Evolutionary conservation across 495 filamentous ascomycete genomes (phyloP), one percentile per base, ranked within the genome.

Genomic region (Penicillium pulvis): DNA sequence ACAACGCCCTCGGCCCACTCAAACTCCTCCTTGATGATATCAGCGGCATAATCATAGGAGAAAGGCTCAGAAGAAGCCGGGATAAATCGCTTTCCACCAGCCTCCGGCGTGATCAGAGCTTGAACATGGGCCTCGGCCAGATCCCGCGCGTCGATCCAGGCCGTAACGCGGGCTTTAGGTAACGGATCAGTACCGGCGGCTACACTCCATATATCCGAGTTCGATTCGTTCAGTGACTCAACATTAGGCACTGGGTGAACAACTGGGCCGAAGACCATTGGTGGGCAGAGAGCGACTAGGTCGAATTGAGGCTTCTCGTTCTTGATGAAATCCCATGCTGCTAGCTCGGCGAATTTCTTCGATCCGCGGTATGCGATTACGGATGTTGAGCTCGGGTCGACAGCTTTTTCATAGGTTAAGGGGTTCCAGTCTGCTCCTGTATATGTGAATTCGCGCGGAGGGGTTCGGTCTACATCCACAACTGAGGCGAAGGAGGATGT

Each of bases 401-500:
- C 67, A 1, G 88, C 79, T 53, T 85, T 75, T 62, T 85, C 83
- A 39, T 81, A 69, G 11, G 86, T 88, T 1, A 87, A 77, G 0
- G 90, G 89, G 75, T 91, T 93, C 90, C 90, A 94, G 65, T 91
- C 84, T 1, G 71, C 71, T 53, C 88, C 87, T 51, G 76, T 76
- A 69, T 88, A 91, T 9, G 71, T 79, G 61, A 84, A 80, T 8
- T 68, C 76, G 0, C 75, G 68, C 43, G 63, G 64, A 20, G 62
- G 64, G 20, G 70, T 77, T 57, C 75, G 75, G 52, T 51, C 52
- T 2, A 71, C 70, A 55, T 85, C 64, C 33, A 88, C 35, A 59
- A 91, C 84, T 42, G 87, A 72, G 6, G 90, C 90, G 73, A 91
- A 92, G 4, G 87, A 90, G 23, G 83, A 87, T 5, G 89, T 93